Percentiles rank a stretch among this genome's conserved stretches.
These are phyloP conservation scores for Patellaria atrata DNA, from an alignment of 495 filamentous ascomycete genomes.

Conservation along the genomic window DNA sequence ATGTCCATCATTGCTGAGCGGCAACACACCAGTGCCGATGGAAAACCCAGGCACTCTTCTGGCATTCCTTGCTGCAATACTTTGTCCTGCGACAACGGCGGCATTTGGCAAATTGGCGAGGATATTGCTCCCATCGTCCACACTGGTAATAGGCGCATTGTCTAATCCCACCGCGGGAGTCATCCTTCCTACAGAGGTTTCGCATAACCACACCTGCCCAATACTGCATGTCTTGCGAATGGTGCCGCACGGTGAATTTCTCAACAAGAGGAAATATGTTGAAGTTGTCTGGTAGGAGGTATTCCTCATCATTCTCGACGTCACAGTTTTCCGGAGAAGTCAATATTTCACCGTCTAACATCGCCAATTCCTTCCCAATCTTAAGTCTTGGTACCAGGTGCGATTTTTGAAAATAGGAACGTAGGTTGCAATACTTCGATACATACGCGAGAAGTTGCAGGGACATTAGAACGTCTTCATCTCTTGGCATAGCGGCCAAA, in stretches of 20 bases:
- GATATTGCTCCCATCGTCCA: constrained; percentile 93
- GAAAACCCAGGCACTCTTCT: constrained; percentile 96
- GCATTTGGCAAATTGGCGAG: constrained; percentile 95
- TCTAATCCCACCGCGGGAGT: constrained; percentile 79
- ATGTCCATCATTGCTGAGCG: constrained; percentile 32
- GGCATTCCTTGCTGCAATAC: constrained; percentile 99
- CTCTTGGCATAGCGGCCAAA: constrained; percentile 77
- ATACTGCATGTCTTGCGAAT: constrained; percentile 95
- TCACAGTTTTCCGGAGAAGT: constrained; percentile 26
- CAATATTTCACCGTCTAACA: constrained; percentile 54
- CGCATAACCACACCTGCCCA: constrained; percentile 99
- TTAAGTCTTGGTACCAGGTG: constrained; percentile 88
- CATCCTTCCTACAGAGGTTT: constrained; percentile 96
- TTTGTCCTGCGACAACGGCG: constrained; percentile 92
- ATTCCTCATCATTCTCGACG: constrained; percentile 66
- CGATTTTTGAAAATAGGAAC: constrained; percentile 86
- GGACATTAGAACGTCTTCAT: constrained; percentile 96
- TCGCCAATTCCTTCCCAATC: constrained; percentile 67
- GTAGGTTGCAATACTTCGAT: constrained; percentile 93
- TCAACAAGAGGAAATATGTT: constrained; percentile 98
- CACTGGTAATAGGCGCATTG: constrained; percentile 97
- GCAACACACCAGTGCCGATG: constrained; percentile 96
- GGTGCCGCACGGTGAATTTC: constrained; percentile 91
- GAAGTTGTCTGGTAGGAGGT: constrained; percentile 79
- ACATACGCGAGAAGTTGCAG: constrained; percentile 96